Evolutionary conservation across 768 basidiomycete genomes (phyloP), one percentile per base, ranked within the genome.

Genomic region (Termitomyces sp.): DNA sequence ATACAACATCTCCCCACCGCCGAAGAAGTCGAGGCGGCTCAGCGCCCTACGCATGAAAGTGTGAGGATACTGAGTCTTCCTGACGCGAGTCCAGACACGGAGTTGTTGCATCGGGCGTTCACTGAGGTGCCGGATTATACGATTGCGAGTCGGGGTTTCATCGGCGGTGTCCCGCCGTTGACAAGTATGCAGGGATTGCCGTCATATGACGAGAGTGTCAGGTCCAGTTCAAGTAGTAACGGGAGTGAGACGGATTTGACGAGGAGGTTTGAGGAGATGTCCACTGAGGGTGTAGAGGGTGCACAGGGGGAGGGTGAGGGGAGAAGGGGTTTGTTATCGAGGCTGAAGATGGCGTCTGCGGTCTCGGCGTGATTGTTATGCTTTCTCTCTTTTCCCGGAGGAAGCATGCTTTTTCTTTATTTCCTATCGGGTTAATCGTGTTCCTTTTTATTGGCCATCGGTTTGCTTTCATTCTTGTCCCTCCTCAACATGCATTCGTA

Each of bases 151-250:
- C 78, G 89, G 15, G 95, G 94, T 6, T 96, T 95, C 72, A 79
- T 95, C 30, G 95, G 95, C 7, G 94, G 95, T 6, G 87, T 95
- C n/a, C 86, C 89, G 11, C 94, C 96, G 16, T 71, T 94, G 67
- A 80, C 80, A 66, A 88, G 89, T 65, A 78, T 88, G 76, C 78
- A 76, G 30, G 93, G 90, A 6, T 68, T 96, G 64, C 95, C 95
- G 49, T 90, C 86, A 41, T 98, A 98, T 65, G 93, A 92, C 64
- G 93, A 93, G 68, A 82, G 82, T 59, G 64, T 65, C 55, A 60
- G 65, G 47, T 58, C 66, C 44, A 61, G 63, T 53, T 62, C 54
- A 13, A 41, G 4, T 11, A 12, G n/a, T 22, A 55, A 15, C 13
- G 30, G n/a, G 22, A 45, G 63, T 52, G 71, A 69, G 12, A 45